phyloP scores from a whole-genome alignment of 768 basidiomycete genomes.

The Calocybe gangraenosa region DNA sequence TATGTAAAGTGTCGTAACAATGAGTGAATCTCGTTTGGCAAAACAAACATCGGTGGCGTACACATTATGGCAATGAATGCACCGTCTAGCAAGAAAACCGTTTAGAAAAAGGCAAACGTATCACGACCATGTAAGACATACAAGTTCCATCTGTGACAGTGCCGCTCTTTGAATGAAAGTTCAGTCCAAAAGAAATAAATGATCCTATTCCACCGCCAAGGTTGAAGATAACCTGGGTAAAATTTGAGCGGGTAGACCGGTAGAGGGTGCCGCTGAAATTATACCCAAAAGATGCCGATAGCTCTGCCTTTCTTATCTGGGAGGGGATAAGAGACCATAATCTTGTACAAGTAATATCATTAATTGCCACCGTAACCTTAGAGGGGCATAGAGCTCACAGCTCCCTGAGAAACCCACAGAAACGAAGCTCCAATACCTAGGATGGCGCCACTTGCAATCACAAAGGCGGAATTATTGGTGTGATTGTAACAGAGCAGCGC shows the following conservation, averaged over 20 bases:
- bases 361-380: not conserved
- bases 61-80: constrained; percentile 27
- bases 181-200: constrained; percentile 25
- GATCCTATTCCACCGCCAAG: constrained; percentile 26
- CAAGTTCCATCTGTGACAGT: constrained; percentile 27
- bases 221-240: constrained; percentile 22
- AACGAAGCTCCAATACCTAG: constrained; percentile 23
- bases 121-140: constrained; percentile 6
- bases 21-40: not conserved
- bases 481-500: constrained; percentile 25
- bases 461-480: constrained; percentile 23
- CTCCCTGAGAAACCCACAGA: not conserved
- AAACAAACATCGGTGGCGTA: constrained; percentile 6
- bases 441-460: constrained; percentile 24
- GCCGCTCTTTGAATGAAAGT: constrained; percentile 23
- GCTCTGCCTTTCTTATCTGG: constrained; percentile 24
- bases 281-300: constrained; percentile 24
- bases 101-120: not conserved
- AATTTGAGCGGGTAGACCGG: not conserved
- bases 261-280: not conserved
- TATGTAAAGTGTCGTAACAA: not conserved
- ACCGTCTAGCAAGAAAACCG: constrained; percentile 16
- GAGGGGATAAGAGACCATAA: constrained; percentile 27
- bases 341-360: constrained; percentile 9
- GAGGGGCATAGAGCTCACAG: too few relatives aligned